These are phyloP conservation scores for Cryptosporidium sp. DNA, from an alignment of 169 alveolate species.

Conservation along the genomic window DNA sequence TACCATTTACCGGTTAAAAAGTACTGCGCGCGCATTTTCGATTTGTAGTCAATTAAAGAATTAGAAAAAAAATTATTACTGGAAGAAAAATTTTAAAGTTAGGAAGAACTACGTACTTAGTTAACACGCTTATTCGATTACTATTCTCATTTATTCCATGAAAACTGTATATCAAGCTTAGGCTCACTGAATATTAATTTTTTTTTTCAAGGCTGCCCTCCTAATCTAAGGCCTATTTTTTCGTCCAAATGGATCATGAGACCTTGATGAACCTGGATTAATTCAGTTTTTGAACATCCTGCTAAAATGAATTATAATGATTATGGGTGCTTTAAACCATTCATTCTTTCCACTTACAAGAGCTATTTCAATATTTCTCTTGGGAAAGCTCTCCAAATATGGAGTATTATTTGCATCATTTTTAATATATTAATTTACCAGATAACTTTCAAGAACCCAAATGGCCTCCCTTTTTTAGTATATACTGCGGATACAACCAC, in stretches of 20 bases:
- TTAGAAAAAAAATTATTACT: neutral
- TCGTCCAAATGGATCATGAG: neutral
- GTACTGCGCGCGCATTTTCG: slow-evolving; percentile 1
- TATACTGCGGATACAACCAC: slow-evolving; percentile 13
- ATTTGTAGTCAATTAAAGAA: neutral
- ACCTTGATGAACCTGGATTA: neutral
- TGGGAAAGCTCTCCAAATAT: slow-evolving; percentile 20
- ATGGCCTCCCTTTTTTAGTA: slow-evolving; percentile 12
- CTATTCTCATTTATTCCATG: neutral
- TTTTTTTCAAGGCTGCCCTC: neutral
- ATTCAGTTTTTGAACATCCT: neutral
- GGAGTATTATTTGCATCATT: slow-evolving; percentile 34
- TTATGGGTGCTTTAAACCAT: slow-evolving; percentile 17
- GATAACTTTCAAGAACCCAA: slow-evolving; percentile 3
- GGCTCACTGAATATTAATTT: neutral
- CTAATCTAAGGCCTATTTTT: neutral
- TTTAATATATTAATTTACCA: slow-evolving; percentile 24
- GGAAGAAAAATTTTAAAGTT: neutral
- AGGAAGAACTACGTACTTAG: neutral
- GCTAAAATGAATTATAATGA: neutral
- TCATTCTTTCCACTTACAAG: slow-evolving; percentile 24
- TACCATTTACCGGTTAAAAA: slow-evolving; percentile 12
- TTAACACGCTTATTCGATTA: neutral
- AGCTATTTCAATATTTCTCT: slow-evolving; percentile 30
- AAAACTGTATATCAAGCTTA: neutral